Evolutionary conservation across 495 filamentous ascomycete species (phyloP).

Genomic region (Neurospora tetraspora): DNA sequence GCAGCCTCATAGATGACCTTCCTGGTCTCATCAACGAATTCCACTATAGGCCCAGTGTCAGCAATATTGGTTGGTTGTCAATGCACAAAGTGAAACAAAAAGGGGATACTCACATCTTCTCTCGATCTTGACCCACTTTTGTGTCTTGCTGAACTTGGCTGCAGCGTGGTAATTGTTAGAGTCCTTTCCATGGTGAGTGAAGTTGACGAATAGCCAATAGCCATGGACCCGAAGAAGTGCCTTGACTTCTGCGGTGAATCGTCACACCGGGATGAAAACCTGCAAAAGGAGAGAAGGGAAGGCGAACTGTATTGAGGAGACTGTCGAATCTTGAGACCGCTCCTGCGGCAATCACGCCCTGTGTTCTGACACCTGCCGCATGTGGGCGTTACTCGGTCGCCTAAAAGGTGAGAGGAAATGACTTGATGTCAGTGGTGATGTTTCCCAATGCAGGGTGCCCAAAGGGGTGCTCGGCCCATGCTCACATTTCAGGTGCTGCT

Average conservation of each 20-base stretch:
- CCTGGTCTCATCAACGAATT: conserved; percentile 19
- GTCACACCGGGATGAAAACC: not conserved
- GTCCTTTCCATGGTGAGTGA: not conserved
- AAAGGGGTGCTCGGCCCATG: conserved; percentile 1
- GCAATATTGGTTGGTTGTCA: not conserved
- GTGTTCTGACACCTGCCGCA: conserved; percentile 28
- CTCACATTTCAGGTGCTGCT: conserved; percentile 38
- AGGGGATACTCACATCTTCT: conserved; percentile 14
- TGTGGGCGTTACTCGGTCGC: conserved; percentile 32
- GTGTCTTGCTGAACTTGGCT: conserved; percentile 17
- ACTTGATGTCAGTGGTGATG: not conserved
- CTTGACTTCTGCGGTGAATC: not conserved
- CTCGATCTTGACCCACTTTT: conserved; percentile 24
- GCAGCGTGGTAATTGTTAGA: not conserved
- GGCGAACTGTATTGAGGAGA: not conserved
- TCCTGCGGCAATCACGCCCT: conserved; percentile 13
- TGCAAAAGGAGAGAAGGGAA: not conserved
- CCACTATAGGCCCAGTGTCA: conserved; percentile 6
- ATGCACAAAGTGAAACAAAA: not conserved
- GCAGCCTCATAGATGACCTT: conserved; percentile 9
- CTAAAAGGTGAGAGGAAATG: conserved; percentile 14
- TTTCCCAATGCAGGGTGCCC: not conserved
- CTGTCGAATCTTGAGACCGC: conserved; percentile 21
- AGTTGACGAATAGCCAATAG: not conserved
- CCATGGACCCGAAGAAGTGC: not conserved